Base-by-base conservation (phyloP, 768 basidiomycete genomes). In the Phanerochaete sordida region DNA sequence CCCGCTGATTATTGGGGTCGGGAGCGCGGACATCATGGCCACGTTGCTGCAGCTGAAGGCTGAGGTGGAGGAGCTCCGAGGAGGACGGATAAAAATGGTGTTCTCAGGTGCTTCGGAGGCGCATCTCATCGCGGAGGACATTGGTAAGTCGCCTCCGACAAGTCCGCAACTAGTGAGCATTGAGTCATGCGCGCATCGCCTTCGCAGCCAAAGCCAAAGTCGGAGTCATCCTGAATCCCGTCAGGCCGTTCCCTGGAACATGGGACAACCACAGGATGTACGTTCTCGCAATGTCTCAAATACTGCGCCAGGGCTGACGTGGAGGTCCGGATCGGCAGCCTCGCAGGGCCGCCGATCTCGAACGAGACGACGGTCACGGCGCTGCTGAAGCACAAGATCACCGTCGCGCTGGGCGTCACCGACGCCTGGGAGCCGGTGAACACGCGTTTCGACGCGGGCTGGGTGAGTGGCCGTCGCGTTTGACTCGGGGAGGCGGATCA, bases 11-110 rank as follows among this genome's bases (percentile, higher is more conserved):
- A 76, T 93, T 8, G 83, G 87, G 56, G 85, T 83, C 1, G 77
- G 88, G 63, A 92, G 79, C 65, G 93, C 91, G 3, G 94, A 95
- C 70, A 77, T 90, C 54, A 95, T 95, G 62, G 91, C 89, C 1
- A 84, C 88, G 0, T 72, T 95, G 33, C 77, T 95, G 46, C 70
- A 79, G 26, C 76, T 96, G 58, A 91, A 90, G 72, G 74, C 74
- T 55, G 83, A 90, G 65, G 75, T 87, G 1, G 86, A 89, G 65
- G 60, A 69, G 12, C 72, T 68, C 35, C 82, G 73, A 19, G 71
- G 75, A n/a, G 70, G 65, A 1, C 65, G 67, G 8, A 77, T 90
- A 49, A 79, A 75, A 60, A 64, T 90, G 69, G 85, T 87, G 2
- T 82, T 93, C 62, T 76, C 81, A 13, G 87, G 88, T 24, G 90